Conservation (phyloP, 2,329 filamentous ascomycete species). For the Talaromyces atroroseus region DNA sequence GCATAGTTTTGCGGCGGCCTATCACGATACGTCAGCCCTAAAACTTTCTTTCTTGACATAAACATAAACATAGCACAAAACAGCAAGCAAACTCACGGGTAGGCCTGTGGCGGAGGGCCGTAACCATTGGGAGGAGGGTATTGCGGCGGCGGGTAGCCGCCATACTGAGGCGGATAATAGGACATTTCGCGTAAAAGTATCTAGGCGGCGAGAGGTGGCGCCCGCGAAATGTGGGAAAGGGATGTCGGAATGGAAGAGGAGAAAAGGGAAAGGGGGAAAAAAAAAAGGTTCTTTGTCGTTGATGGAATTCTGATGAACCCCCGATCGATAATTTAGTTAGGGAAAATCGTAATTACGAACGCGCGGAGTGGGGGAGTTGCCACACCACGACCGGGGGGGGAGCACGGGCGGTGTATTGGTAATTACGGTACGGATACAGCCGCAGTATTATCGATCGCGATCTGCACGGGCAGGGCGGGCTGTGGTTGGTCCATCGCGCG, state of each 20-base stretch:
- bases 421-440: neutral
- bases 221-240: conserved; percentile 7
- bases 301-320: neutral
- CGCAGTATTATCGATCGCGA: neutral
- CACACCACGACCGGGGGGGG: too few relatives aligned
- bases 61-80: neutral
- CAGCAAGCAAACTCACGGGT: conserved; percentile 30
- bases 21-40: neutral
- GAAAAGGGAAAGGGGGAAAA: neutral
- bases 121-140: conserved; percentile 30
- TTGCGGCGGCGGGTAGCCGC: conserved; percentile 49
- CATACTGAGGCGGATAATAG: conserved; percentile 50
- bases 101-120: conserved; percentile 35
- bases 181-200: conserved; percentile 47
- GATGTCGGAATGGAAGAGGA: too few relatives aligned
- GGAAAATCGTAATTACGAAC: neutral
- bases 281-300: neutral
- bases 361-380: conserved; percentile 5
- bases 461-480: neutral
- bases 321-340: neutral
- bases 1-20: conserved; percentile 32
- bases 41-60: neutral
- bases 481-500: neutral
- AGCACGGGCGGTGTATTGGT: neutral
- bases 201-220: neutral